These are phyloP conservation scores for Botrytis paeoniae DNA, from an alignment of 2,329 filamentous ascomycete species.

Conservation along the genomic window DNA sequence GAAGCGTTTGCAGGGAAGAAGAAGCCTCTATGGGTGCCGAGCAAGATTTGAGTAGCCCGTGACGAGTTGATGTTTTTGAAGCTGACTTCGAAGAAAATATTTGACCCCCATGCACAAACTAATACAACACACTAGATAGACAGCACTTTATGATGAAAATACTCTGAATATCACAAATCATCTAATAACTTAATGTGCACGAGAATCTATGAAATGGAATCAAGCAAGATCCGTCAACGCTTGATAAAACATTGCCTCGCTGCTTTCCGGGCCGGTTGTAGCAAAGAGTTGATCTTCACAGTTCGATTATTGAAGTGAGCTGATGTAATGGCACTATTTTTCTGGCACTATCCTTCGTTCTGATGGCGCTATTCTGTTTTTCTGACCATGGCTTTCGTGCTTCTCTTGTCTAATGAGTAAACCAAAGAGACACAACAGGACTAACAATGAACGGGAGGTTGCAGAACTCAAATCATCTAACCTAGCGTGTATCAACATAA, in stretches of 20 bases:
- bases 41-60: conserved; percentile 49
- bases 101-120: too few species aligned
- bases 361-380: not conserved
- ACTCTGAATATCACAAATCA: not conserved
- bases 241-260: not conserved
- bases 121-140: not conserved
- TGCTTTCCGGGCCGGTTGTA: not conserved
- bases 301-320: not conserved
- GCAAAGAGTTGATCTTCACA: not conserved
- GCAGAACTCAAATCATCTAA: not conserved
- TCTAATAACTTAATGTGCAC: not conserved
- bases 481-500: not conserved
- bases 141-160: not conserved
- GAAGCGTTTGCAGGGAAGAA: conserved; percentile 74
- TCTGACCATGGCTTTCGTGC: not conserved
- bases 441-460: not conserved
- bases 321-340: not conserved
- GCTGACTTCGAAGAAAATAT: not conserved
- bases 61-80: not conserved
- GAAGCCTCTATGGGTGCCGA: conserved; percentile 63
- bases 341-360: not conserved
- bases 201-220: not conserved
- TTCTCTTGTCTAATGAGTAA: not conserved
- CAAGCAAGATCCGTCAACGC: not conserved
- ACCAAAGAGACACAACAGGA: not conserved